These are phyloP conservation scores for Cantharellus anzutake DNA, from an alignment of 768 basidiomycete genomes.

Conservation along the genomic window DNA sequence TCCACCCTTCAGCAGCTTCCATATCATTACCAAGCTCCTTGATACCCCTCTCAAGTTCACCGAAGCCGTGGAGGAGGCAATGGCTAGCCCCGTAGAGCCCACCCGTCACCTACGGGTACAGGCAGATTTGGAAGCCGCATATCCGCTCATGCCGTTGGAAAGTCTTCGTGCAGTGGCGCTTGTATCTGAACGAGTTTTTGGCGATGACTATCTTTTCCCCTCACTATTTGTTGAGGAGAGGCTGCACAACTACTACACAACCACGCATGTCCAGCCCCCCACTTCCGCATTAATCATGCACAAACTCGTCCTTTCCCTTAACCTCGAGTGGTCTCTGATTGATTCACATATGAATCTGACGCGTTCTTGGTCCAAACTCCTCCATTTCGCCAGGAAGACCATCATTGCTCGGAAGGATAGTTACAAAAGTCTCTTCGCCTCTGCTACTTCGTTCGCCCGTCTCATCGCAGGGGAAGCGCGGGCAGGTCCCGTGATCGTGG, in stretches of 20 bases:
- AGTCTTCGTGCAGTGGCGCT: conserved; percentile 47
- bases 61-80: conserved; percentile 52
- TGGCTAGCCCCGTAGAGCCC: conserved; percentile 53
- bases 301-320: conserved; percentile 48
- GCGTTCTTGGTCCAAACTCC: conserved; percentile 58
- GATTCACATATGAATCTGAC: conserved; percentile 59
- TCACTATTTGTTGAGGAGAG: conserved; percentile 37
- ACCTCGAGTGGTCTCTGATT: conserved; percentile 71
- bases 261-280: conserved; percentile 11
- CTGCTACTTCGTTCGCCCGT: conserved; percentile 44
- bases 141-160: conserved; percentile 42
- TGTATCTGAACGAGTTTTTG: conserved; percentile 50
- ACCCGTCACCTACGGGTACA: conserved; percentile 32
- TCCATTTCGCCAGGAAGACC: conserved; percentile 39
- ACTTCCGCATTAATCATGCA: conserved; percentile 21
- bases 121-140: conserved; percentile 23
- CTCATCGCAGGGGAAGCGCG: conserved; percentile 49
- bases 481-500: conserved; percentile 67
- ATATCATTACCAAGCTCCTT: conserved; percentile 9
- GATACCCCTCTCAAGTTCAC: conserved; percentile 13
- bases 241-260: conserved; percentile 19
- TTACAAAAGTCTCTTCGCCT: conserved; percentile 22
- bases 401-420: conserved; percentile 24
- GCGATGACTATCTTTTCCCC: conserved; percentile 64
- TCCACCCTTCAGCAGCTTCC: conserved; percentile 9